Conservation (phyloP, 1,284 basidiomycete species). For the Puccinia horiana region DNA sequence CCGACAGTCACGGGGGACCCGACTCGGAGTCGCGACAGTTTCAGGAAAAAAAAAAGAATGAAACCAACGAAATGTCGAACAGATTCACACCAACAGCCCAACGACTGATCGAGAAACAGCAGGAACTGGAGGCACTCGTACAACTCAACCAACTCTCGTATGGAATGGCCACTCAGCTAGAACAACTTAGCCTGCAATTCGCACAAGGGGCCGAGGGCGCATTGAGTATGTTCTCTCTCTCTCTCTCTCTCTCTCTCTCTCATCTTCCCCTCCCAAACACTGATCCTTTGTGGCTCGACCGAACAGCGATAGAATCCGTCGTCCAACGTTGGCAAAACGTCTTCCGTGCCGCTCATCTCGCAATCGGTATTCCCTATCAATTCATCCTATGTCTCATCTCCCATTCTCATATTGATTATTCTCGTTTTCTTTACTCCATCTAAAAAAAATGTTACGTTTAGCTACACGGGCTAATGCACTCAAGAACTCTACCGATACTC, state of each 20-base stretch:
- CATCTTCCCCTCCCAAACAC: not conserved
- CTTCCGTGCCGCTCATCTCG: conserved; percentile 32
- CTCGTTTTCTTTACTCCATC: not conserved
- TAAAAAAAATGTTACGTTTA: not conserved
- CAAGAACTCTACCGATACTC: not conserved
- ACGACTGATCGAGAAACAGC: conserved; percentile 31
- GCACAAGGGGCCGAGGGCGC: conserved; percentile 3
- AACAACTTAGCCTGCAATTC: conserved; percentile 19
- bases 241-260: not conserved
- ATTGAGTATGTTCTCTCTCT: not conserved
- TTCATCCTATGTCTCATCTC: not conserved
- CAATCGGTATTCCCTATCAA: conserved; percentile 16
- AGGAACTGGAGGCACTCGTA: conserved; percentile 16
- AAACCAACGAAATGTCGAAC: conserved; percentile 18
- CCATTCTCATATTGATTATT: not conserved
- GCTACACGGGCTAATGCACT: conserved; percentile 2
- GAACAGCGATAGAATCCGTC: conserved; percentile 34
- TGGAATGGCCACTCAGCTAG: conserved; percentile 29
- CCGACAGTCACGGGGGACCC: not conserved
- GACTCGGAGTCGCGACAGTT: not conserved
- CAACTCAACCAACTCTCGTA: conserved; percentile 16
- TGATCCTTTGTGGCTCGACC: not conserved
- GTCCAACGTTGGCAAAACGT: conserved; percentile 40
- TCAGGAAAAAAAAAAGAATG: not conserved
- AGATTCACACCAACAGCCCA: not conserved